Evolutionary conservation across 306 rosid genomes (phyloP).

Genomic region (Corylus avellana): DNA sequence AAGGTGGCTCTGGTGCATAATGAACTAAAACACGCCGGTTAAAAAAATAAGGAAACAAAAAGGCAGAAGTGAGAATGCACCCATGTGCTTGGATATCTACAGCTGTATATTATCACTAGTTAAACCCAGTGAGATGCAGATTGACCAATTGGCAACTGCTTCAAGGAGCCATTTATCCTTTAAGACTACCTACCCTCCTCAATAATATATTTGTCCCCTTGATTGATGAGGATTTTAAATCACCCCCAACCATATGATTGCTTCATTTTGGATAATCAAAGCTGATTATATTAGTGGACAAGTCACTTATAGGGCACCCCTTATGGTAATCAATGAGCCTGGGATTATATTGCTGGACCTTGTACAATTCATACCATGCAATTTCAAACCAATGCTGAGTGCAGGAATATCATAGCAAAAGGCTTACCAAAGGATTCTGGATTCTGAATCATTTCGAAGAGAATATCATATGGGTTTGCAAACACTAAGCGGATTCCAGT

Average conservation of each 20-base stretch:
- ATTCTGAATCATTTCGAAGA: conserved; percentile 41
- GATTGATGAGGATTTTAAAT: not conserved
- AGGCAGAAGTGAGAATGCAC: too few species aligned
- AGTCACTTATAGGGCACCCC: too few species aligned
- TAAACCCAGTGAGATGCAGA: not conserved
- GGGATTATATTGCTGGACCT: not conserved
- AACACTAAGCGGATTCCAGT: conserved; percentile 36
- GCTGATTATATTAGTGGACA: not conserved
- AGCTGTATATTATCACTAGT: not conserved
- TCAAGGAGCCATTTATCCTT: not conserved
- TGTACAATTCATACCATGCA: not conserved
- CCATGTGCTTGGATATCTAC: not conserved
- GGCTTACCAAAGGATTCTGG: conserved; percentile 42
- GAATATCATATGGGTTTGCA: conserved; percentile 42
- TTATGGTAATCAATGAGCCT: not conserved
- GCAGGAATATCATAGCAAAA: not conserved
- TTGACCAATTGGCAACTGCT: not conserved
- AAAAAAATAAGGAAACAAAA: not conserved
- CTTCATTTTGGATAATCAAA: not conserved
- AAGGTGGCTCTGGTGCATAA: too few species aligned
- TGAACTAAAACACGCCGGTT: not conserved
- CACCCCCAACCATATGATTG: not conserved
- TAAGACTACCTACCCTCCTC: not conserved
- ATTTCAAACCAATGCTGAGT: not conserved
- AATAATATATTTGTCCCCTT: not conserved